Percentiles rank a stretch among this genome's conserved stretches.
Evolutionary conservation across 208 protist species (phyloP).

Genomic region (Entamoeba moshkovskii): DNA sequence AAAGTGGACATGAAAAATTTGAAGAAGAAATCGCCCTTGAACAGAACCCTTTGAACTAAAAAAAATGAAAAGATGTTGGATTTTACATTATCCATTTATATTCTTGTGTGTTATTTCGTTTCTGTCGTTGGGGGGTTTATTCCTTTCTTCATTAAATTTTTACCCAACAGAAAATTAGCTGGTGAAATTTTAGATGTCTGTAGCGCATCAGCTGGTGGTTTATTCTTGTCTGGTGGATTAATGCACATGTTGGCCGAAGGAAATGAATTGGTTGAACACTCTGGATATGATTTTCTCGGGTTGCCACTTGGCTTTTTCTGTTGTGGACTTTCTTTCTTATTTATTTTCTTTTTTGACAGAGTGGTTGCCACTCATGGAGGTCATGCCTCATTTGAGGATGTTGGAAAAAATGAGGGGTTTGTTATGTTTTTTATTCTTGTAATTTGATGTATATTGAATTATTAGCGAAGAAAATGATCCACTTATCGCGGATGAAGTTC

Average conservation of each 20-base stretch:
- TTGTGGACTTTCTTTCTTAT: background rate
- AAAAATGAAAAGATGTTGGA: background rate
- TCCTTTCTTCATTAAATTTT: background rate
- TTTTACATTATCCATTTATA: background rate
- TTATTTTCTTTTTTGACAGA: background rate
- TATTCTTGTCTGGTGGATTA: background rate
- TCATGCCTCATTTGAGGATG: background rate
- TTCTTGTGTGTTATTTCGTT: background rate
- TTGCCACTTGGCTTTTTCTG: background rate
- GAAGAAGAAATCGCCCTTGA: too few species aligned
- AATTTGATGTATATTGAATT: background rate
- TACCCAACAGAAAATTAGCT: background rate
- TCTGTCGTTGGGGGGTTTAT: background rate
- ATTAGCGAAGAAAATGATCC: background rate
- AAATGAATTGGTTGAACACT: background rate
- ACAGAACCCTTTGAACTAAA: background rate
- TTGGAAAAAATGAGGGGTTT: background rate
- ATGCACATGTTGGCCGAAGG: slow-evolving; percentile 5
- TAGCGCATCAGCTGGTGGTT: background rate
- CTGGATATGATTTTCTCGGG: background rate
- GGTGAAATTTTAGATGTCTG: background rate
- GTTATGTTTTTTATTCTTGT: background rate
- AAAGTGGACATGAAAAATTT: too few species aligned
- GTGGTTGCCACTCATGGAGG: background rate
- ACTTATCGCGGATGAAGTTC: background rate